phyloP scores from a whole-genome alignment of 768 basidiomycete species.

The Artomyces pyxidatus region DNA sequence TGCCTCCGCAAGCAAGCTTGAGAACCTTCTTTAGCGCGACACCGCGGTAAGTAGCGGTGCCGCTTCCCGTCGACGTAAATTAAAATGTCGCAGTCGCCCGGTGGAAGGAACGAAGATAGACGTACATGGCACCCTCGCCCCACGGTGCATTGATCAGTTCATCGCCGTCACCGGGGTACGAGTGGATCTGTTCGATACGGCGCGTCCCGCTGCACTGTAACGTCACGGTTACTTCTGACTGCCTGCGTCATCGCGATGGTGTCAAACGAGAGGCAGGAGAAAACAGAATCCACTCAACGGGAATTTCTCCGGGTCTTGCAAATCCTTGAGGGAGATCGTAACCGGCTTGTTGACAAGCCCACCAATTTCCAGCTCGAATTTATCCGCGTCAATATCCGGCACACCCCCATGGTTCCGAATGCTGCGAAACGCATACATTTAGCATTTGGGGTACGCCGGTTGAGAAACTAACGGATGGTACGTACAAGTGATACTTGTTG shows the following conservation, averaged over 20 bases:
- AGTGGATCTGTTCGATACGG: conserved; percentile 41
- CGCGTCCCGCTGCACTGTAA: conserved; percentile 48
- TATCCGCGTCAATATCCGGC: conserved; percentile 39
- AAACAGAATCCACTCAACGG: conserved; percentile 26
- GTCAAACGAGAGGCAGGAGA: neutral
- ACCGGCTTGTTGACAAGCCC: conserved; percentile 40
- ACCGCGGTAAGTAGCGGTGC: conserved; percentile 44
- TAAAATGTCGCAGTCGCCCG: no score
- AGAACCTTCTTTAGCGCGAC: conserved; percentile 47
- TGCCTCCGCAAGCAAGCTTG: conserved; percentile 43
- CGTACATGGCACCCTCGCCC: conserved; percentile 44
- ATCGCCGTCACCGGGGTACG: conserved; percentile 48
- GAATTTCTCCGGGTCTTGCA: conserved; percentile 38
- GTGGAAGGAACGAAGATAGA: conserved; percentile 4
- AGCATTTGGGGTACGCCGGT: neutral
- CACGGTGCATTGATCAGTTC: conserved; percentile 46
- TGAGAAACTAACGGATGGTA: neutral
- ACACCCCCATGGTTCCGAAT: conserved; percentile 48
- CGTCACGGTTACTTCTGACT: conserved; percentile 42
- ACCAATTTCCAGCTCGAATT: conserved; percentile 41
- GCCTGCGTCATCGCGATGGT: conserved; percentile 24
- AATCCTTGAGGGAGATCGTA: conserved; percentile 37
- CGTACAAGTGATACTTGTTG: conserved; percentile 43
- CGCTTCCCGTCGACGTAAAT: conserved; percentile 24
- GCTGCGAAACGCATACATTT: conserved; percentile 21